Base-by-base conservation (phyloP, 139 green algal species). In the Tetradesmus lagerheimii region DNA sequence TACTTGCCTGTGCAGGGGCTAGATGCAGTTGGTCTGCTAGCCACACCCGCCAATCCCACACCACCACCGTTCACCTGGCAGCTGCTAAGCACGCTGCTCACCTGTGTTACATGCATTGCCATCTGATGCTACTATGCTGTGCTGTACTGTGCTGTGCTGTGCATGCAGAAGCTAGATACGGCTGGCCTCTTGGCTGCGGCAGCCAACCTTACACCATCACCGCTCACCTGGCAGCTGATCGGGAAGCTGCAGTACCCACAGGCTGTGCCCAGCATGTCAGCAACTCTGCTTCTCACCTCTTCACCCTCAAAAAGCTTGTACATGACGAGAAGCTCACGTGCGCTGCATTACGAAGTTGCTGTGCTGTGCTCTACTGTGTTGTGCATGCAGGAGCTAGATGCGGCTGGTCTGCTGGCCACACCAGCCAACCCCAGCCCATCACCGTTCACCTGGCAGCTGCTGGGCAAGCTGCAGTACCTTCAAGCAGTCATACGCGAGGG, bases 401-500 rank as follows among this genome's bases (percentile, higher is more conserved):
- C 74, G 27, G 74, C 27, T n/a, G 86, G 86, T 4, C 67, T 90
- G 75, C 29, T 83, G 71, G 71, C 75, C 29, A 90, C 31, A 4
- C 41, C 47, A n/a, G 18, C 82, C 27, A 47, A 23, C 20, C 86
- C 83, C 0, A 37, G 47, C 35, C 66, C 43, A 4, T 23, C 53
- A 0, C 45, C 53, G 27, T 79, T 93, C 35, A 39, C 43, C 1
- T 93, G 90, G 90, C 31, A 57, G n/a, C 47, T 85, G 53, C 37
- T 91, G 1, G 90, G 86, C 31, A 89, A 74, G 37, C 71, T 93
- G 81, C 76, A 27, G 12, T 89, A 85, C 41, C 71, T 93, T 66
- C 37, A 91, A 57, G 90, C 90, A 29, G 86, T 86, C 34, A 88
- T 93, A 39, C 53, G 87, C 2, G 90, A 93, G 75, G 64, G 78